These are phyloP conservation scores for Jackrogersella minutella DNA, from an alignment of 495 filamentous ascomycete genomes.

Conservation along the genomic window DNA sequence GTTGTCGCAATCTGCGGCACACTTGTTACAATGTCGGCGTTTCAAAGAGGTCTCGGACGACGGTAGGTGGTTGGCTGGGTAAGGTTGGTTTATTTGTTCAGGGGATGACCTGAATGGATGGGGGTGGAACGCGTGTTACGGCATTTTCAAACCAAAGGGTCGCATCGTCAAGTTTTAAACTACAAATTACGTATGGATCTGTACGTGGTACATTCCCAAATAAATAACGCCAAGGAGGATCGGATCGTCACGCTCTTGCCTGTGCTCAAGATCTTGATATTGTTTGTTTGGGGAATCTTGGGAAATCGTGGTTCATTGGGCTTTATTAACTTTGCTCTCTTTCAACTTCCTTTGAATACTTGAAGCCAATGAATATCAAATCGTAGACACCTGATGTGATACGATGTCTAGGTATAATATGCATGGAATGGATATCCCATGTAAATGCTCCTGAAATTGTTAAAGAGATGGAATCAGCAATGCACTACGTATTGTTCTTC, in stretches of 20 bases:
- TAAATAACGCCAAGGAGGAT: conserved; percentile 25
- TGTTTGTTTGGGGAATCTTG: background rate
- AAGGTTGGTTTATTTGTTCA: background rate
- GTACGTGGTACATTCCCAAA: conserved; percentile 1
- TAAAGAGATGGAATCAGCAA: too few species aligned
- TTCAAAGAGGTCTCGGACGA: conserved; percentile 33
- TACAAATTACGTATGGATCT: background rate
- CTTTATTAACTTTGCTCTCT: background rate
- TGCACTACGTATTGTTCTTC: too few species aligned
- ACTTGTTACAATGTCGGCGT: conserved; percentile 37
- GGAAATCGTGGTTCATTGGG: background rate
- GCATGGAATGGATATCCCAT: too few species aligned
- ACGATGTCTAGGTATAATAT: too few species aligned
- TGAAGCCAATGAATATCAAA: too few species aligned
- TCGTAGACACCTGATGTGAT: too few species aligned
- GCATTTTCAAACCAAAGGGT: too few species aligned
- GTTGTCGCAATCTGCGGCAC: conserved; percentile 30
- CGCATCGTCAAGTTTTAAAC: conserved; percentile 7
- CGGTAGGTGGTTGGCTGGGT: conserved; percentile 17
- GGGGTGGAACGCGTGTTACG: background rate
- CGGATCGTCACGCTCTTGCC: conserved; percentile 12
- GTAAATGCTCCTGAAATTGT: too few species aligned
- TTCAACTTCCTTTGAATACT: background rate
- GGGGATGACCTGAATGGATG: conserved; percentile 12
- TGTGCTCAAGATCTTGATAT: conserved; percentile 14